Evolutionary conservation across 305 asterid genomes (phyloP), one percentile per base, ranked within the genome.

Genomic region (Stenogyne calaminthoides): DNA sequence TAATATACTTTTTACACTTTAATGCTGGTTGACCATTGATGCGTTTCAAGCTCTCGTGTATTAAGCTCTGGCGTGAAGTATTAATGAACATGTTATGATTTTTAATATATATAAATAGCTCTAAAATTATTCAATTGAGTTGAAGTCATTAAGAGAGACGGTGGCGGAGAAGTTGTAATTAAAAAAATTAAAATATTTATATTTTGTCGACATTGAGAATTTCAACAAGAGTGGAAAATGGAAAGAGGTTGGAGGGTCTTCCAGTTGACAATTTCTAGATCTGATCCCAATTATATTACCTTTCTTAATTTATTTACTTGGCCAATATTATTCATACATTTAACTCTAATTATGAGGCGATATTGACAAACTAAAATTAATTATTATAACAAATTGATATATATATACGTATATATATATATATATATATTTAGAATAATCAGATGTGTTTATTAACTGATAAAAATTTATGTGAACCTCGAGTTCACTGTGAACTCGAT

Each of bases 251-350:
- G 77, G 54, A 67, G 77, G 85, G 86, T 89, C 87, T 84, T 71
- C 75, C 14, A 20, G 69, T 75, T 75, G 79, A 75, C 79, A 46
- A 75, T 58, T 68, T 75, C 70, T 68, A 81, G 83, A 85, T 86
- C 90, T 60, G 85, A 91, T 91, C 91, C 92, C 89, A 71, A 82
- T 72, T 22, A 32, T 32, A n/a, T 70, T 65, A 55, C 6, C 36
- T 4, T 32, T 32, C 5, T 81, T 66, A 77, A 84, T 80, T 87
- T 80, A 81, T 83, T 83, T 74, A 77, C 66, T 51, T 68, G 36
- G 3, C 36, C 36, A 32, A 1, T n/a, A n/a, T n/a, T n/a, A n/a
- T n/a, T n/a, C n/a, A n/a, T n/a, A n/a, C n/a, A n/a, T n/a, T n/a
- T n/a, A n/a, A 22, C 2, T 22, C 2, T 22, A 22, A 2, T 22